A percentile compares a stretch with the other conserved stretches of the same genome.
Evolutionary conservation across 257 asterid genomes (phyloP).

Genomic region (Nicotiana attenuata): DNA sequence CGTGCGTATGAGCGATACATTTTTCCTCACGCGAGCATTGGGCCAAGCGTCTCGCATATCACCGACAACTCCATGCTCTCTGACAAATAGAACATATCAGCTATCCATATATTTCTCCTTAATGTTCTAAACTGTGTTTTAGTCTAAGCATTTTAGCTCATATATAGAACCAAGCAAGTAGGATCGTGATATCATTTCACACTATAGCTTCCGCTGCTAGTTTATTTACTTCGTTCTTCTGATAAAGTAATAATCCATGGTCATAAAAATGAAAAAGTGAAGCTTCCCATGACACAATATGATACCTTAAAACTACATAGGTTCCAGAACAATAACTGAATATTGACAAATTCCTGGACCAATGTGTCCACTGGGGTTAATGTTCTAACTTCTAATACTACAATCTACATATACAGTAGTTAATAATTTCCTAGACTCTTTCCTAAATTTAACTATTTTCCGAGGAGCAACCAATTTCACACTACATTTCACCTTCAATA

Average conservation of each 20-base stretch:
- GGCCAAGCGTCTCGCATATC: constrained; percentile 99
- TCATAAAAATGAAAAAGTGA: not conserved
- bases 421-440: not conserved
- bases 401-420: too few species aligned
- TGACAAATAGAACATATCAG: constrained; percentile 21
- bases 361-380: too few species aligned
- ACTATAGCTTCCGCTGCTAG: not conserved
- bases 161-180: not conserved
- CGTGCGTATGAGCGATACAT: constrained; percentile 71
- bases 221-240: not conserved
- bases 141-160: not conserved
- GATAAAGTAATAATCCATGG: not conserved
- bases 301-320: not conserved
- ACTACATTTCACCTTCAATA: too few species aligned
- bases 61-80: constrained; percentile 97
- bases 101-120: not conserved
- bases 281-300: not conserved
- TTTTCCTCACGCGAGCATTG: constrained; percentile 89
- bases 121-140: not conserved
- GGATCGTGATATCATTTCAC: not conserved
- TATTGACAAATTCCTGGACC: not conserved
- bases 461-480: not conserved
- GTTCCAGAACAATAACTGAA: not conserved
- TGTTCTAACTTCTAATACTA: too few species aligned
- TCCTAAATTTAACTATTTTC: not conserved